phyloP scores from a whole-genome alignment of 2,329 filamentous ascomycete genomes.

The Penicillium sclerotigenum region DNA sequence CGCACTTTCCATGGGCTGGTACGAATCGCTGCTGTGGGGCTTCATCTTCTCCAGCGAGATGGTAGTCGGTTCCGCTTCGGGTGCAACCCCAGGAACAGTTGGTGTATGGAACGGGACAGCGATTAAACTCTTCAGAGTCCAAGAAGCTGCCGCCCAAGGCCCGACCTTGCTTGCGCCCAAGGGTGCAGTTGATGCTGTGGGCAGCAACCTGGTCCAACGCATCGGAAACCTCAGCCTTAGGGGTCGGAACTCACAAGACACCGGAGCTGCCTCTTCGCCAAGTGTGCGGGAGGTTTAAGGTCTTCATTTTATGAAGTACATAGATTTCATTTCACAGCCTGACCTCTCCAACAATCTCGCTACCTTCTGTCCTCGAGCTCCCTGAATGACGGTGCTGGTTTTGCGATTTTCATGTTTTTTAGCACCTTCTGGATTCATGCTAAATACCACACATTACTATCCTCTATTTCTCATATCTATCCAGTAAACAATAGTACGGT shows the following conservation, averaged over 20 bases:
- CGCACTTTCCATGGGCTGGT: constrained; percentile 85
- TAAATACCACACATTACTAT: not conserved
- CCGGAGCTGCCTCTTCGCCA: constrained; percentile 33
- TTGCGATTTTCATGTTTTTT: not conserved
- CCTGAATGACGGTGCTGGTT: not conserved
- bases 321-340: constrained; percentile 11
- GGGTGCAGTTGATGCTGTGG: constrained; percentile 89
- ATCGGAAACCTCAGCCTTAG: constrained; percentile 76
- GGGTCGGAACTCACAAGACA: constrained; percentile 26
- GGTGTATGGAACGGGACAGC: constrained; percentile 91
- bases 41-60: constrained; percentile 90
- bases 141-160: constrained; percentile 75
- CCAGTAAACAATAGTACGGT: not conserved
- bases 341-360: constrained; percentile 2
- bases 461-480: not conserved
- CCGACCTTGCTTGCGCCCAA: constrained; percentile 80
- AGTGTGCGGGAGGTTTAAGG: constrained; percentile 39
- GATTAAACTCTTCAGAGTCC: constrained; percentile 85
- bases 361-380: not conserved
- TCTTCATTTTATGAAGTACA: constrained; percentile 11
- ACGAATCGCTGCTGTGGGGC: constrained; percentile 90
- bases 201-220: constrained; percentile 80
- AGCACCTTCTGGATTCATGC: not conserved
- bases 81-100: constrained; percentile 70
- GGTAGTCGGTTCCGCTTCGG: constrained; percentile 52